Conservation (phyloP, 2,329 filamentous ascomycete genomes). For the Trichoderma koningiopsis region DNA sequence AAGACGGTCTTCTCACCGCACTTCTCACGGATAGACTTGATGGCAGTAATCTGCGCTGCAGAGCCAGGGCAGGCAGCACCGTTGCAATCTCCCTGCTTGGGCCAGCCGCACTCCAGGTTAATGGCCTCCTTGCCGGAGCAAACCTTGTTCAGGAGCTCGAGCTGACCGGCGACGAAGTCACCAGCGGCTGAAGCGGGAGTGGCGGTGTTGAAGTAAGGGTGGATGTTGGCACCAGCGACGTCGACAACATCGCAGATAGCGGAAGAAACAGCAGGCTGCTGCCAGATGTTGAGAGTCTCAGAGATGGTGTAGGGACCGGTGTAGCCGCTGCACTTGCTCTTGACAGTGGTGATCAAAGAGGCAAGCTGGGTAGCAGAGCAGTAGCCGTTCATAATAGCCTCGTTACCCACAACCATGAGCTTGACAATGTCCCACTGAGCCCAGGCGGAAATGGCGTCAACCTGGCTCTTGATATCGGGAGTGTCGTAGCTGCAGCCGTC, state of each 20-base stretch:
- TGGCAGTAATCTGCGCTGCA: slow-evolving; percentile 69
- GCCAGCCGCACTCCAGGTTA: slow-evolving; percentile 93
- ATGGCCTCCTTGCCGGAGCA: slow-evolving; percentile 74
- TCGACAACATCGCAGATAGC: slow-evolving; percentile 75
- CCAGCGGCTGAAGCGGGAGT: slow-evolving; percentile 68
- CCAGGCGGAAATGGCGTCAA: slow-evolving; percentile 72
- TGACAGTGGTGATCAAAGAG: slow-evolving; percentile 68
- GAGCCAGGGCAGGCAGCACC: slow-evolving; percentile 69
- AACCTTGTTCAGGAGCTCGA: slow-evolving; percentile 67
- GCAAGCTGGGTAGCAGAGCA: slow-evolving; percentile 66
- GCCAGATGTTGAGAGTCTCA: slow-evolving; percentile 80
- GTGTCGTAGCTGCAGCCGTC: slow-evolving; percentile 59
- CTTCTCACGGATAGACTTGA: slow-evolving; percentile 67
- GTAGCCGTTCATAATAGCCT: slow-evolving; percentile 78
- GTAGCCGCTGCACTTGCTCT: slow-evolving; percentile 72
- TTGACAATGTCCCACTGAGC: slow-evolving; percentile 73
- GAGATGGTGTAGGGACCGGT: slow-evolving; percentile 77
- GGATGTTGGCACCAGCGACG: slow-evolving; percentile 81
- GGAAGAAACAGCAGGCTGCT: slow-evolving; percentile 58
- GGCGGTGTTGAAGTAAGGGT: slow-evolving; percentile 87
- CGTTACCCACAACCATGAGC: slow-evolving; percentile 87
- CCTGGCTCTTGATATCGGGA: slow-evolving; percentile 69
- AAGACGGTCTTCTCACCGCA: slow-evolving; percentile 72
- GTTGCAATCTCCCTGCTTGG: slow-evolving; percentile 68
- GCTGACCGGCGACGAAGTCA: slow-evolving; percentile 72